Conservation (phyloP, 176 grass and related monocot species). For the Oryza punctata region DNA sequence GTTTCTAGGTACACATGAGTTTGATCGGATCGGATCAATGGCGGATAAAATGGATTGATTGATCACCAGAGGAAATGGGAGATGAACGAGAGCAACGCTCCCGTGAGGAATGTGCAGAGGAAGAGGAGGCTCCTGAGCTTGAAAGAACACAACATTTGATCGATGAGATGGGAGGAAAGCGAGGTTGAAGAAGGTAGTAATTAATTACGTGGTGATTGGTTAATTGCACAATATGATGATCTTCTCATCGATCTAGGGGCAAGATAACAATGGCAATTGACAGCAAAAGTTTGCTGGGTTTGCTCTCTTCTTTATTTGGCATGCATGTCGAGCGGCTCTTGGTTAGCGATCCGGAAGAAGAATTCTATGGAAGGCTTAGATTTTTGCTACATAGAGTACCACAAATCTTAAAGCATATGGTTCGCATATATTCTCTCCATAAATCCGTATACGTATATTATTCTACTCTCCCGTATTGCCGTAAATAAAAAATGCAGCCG, state of each 20-base stretch:
- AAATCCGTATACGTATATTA: no score
- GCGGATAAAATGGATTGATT: not conserved
- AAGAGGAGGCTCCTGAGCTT: conserved; percentile 44
- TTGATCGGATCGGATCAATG: not conserved
- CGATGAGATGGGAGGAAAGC: not conserved
- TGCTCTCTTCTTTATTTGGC: conserved; percentile 37
- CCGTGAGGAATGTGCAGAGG: conserved; percentile 22
- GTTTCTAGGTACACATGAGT: not conserved
- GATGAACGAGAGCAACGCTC: conserved; percentile 13
- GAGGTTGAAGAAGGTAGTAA: not conserved
- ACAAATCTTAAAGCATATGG: no score
- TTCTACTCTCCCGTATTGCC: no score
- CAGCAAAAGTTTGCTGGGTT: not conserved
- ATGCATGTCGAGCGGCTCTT: not conserved
- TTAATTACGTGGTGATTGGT: not conserved
- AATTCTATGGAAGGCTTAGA: no score
- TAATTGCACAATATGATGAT: not conserved
- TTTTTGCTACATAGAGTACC: no score
- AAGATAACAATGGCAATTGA: not conserved
- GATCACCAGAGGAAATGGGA: conserved; percentile 58
- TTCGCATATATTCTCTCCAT: no score
- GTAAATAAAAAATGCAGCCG: no score
- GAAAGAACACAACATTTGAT: conserved; percentile 40
- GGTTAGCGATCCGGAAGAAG: not conserved
- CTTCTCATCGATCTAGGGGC: not conserved